Conservation (phyloP, 1,139 yeast genomes). For the Saccharomyces hybrid region DNA sequence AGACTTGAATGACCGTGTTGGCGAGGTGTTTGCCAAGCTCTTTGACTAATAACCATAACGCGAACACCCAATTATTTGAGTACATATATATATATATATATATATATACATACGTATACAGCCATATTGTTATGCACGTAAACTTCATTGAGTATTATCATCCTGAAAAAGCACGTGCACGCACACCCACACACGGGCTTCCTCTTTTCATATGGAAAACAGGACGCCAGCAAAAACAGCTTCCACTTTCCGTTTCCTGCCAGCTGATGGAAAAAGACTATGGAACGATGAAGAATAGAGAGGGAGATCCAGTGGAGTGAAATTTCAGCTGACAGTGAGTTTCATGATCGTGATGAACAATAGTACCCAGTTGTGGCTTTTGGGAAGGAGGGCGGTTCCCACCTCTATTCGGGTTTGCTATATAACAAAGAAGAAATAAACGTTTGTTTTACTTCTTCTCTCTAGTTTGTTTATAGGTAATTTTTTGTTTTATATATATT, state of each 20-base stretch:
- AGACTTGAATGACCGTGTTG: conserved; percentile 63
- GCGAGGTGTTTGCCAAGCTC: conserved; percentile 49
- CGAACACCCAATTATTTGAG: not conserved
- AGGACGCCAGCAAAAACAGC: not conserved
- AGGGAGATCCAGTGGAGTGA: not conserved
- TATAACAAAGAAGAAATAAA: not conserved
- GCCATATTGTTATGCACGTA: not conserved
- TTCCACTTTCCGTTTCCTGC: not conserved
- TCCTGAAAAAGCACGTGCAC: not conserved
- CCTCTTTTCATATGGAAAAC: not conserved
- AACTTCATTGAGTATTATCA: not conserved
- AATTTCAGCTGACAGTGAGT: not conserved
- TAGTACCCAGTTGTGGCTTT: not conserved
- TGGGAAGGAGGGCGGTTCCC: not conserved
- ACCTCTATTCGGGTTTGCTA: not conserved
- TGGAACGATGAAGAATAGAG: not conserved
- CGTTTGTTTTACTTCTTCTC: not conserved
- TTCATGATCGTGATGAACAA: conserved; percentile 1
- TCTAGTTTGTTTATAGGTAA: not conserved
- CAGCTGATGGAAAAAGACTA: not conserved
- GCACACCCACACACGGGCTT: not conserved
- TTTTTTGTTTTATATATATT: not conserved
- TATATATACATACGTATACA: not conserved
- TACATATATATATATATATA: not conserved
- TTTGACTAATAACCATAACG: conserved; percentile 31